These are phyloP conservation scores for Candida insectorum DNA, from an alignment of 805 yeast genomes.

Conservation along the genomic window DNA sequence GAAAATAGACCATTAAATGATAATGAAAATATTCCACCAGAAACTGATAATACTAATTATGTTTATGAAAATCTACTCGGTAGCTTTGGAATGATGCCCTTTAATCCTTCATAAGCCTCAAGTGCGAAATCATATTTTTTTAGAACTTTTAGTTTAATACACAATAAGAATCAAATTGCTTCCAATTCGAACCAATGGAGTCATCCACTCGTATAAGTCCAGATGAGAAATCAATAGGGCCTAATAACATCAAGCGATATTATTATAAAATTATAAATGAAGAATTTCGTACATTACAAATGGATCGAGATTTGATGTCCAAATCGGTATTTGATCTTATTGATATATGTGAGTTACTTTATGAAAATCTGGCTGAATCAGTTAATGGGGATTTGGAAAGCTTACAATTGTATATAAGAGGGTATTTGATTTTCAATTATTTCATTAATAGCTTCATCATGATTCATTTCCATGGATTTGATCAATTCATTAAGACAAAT, in stretches of 20 bases:
- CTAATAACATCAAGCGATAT: conserved; percentile 15
- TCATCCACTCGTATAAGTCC: neutral
- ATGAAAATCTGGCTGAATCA: conserved; percentile 25
- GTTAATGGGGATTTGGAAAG: conserved; percentile 14
- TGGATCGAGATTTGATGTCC: conserved; percentile 23
- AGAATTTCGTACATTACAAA: conserved; percentile 36
- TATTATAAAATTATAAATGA: conserved; percentile 25
- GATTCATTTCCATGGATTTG: conserved; percentile 42
- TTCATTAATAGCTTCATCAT: conserved; percentile 41
- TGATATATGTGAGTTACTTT: conserved; percentile 36
- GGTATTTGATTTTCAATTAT: conserved; percentile 40
- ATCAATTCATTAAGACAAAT: conserved; percentile 31
- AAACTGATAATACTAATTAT: conserved; percentile 8
- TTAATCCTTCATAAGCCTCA: conserved; percentile 23
- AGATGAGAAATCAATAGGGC: conserved; percentile 3
- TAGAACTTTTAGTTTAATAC: neutral
- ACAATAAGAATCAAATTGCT: neutral
- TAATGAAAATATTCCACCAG: conserved; percentile 7
- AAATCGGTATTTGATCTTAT: conserved; percentile 40
- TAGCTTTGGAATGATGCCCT: conserved; percentile 39
- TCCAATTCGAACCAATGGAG: neutral
- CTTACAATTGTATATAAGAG: conserved; percentile 27
- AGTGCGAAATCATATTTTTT: neutral
- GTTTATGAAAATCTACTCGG: conserved; percentile 31
- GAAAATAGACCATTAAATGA: conserved; percentile 2